A percentile compares a stretch with the other conserved stretches of the same genome.
phyloP scores from a whole-genome alignment of 164 flowering plant species.

The Magnolia changhungtana region DNA sequence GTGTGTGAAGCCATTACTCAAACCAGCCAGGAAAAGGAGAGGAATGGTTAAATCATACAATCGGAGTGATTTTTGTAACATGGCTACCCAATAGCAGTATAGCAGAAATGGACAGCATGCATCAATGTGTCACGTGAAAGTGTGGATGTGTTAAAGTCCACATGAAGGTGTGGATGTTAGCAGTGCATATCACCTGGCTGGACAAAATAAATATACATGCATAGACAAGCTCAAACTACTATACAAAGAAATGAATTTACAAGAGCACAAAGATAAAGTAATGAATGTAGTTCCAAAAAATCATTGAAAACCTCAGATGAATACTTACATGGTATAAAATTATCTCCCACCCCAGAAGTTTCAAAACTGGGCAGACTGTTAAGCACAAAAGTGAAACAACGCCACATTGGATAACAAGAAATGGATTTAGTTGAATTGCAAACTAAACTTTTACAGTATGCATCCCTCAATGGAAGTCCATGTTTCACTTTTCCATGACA shows the following conservation, averaged over 20 bases:
- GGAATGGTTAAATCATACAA: not conserved
- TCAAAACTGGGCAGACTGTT: constrained; percentile 1
- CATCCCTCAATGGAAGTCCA: constrained; percentile 13
- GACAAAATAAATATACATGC: not conserved
- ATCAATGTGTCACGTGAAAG: not conserved
- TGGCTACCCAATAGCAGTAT: not conserved
- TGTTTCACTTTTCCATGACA: constrained; percentile 5
- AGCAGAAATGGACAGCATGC: not conserved
- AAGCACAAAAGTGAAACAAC: not conserved
- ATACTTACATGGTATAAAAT: constrained; percentile 7
- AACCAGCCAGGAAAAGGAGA: not conserved
- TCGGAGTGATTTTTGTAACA: not conserved
- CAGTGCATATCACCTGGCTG: not conserved
- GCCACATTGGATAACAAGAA: constrained; percentile 6
- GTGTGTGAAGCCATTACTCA: not conserved
- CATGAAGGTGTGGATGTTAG: not conserved
- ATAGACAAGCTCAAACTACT: not conserved
- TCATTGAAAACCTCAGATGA: not conserved
- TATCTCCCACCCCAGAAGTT: not conserved
- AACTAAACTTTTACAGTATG: constrained; percentile 21
- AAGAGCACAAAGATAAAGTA: not conserved
- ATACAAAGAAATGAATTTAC: not conserved
- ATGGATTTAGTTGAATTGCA: constrained; percentile 10
- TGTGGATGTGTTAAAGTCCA: not conserved
- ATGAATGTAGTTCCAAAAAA: not conserved